Conservation (phyloP, 1,284 basidiomycete species). For the Pseudozyma tsukubaensis region DNA sequence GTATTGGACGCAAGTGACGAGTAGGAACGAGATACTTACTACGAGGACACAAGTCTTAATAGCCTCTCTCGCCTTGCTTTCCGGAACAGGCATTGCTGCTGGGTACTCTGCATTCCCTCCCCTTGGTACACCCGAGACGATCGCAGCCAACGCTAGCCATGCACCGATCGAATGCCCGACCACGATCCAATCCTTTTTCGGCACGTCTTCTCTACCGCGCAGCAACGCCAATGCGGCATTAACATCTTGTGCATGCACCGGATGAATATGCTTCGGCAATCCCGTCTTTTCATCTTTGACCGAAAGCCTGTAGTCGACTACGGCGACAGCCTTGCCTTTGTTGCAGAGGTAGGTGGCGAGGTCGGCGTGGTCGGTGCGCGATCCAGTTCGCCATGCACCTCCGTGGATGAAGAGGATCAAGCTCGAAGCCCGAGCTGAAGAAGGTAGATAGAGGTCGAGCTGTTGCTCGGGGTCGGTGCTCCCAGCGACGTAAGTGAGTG, state of each 20-base stretch:
- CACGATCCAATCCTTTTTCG: slow-evolving; percentile 17
- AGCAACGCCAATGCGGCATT: slow-evolving; percentile 36
- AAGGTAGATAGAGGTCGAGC: slow-evolving; percentile 39
- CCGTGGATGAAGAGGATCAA: slow-evolving; percentile 43
- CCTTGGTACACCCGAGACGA: slow-evolving; percentile 10
- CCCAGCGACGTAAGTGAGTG: slow-evolving; percentile 24
- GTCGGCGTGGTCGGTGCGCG: slow-evolving; percentile 32
- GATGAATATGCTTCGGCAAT: slow-evolving; percentile 22
- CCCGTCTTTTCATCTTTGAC: slow-evolving; percentile 24
- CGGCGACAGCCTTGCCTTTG: slow-evolving; percentile 34
- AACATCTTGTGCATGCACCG: slow-evolving; percentile 36
- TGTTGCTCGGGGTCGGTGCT: slow-evolving; percentile 38
- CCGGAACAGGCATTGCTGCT: slow-evolving; percentile 18
- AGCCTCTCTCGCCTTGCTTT: neutral
- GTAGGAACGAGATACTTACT: slow-evolving; percentile 18
- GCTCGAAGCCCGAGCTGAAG: slow-evolving; percentile 1
- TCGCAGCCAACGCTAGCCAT: slow-evolving; percentile 36
- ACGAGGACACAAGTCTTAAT: slow-evolving; percentile 43
- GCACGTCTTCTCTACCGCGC: slow-evolving; percentile 12
- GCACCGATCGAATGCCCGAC: slow-evolving; percentile 51
- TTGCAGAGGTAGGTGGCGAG: slow-evolving; percentile 26
- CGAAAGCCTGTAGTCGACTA: slow-evolving; percentile 48
- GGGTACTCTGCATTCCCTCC: slow-evolving; percentile 7
- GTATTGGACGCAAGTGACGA: neutral
- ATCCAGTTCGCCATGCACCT: slow-evolving; percentile 52